Evolutionary conservation across 768 basidiomycete genomes (phyloP).

Genomic region (Boletus pseudopeckii): DNA sequence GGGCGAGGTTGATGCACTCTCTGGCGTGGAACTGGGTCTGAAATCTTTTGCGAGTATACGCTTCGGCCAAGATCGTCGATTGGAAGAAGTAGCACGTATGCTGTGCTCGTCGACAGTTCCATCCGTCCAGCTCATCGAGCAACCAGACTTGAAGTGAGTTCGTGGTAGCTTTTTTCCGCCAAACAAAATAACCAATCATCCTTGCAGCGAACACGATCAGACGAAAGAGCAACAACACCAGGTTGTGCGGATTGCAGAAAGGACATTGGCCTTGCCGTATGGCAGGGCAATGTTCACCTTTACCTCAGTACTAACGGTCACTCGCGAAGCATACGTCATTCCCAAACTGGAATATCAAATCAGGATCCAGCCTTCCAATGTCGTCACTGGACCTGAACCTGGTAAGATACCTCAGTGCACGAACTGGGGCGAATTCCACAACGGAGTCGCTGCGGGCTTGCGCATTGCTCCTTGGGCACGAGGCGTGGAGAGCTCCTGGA

Average conservation of each 20-base stretch:
- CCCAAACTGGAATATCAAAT: conserved; percentile 78
- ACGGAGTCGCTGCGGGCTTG: conserved; percentile 90
- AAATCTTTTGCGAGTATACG: conserved; percentile 79
- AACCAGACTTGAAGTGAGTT: conserved; percentile 68
- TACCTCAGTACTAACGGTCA: conserved; percentile 71
- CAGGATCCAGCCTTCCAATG: conserved; percentile 69
- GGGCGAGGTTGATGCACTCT: conserved; percentile 55
- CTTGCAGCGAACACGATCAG: conserved; percentile 78
- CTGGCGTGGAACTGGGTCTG: conserved; percentile 70
- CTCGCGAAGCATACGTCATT: conserved; percentile 73
- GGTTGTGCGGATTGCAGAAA: conserved; percentile 74
- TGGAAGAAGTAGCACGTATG: conserved; percentile 91
- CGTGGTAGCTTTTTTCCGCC: background rate
- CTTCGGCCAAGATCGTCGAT: conserved; percentile 83
- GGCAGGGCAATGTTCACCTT: conserved; percentile 93
- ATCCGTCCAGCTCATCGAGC: conserved; percentile 61
- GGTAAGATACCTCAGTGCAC: conserved; percentile 70
- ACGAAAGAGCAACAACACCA: conserved; percentile 81
- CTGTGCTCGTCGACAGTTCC: conserved; percentile 75
- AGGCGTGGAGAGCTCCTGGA: conserved; percentile 91
- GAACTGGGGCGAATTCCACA: conserved; percentile 97
- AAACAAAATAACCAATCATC: background rate
- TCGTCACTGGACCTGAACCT: conserved; percentile 59
- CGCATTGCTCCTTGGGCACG: conserved; percentile 72
- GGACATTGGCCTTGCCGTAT: conserved; percentile 86